Percentiles rank a stretch among this genome's conserved stretches.
These are phyloP conservation scores for Apiospora aurea DNA, from an alignment of 2,329 filamentous ascomycete species.

Conservation along the genomic window DNA sequence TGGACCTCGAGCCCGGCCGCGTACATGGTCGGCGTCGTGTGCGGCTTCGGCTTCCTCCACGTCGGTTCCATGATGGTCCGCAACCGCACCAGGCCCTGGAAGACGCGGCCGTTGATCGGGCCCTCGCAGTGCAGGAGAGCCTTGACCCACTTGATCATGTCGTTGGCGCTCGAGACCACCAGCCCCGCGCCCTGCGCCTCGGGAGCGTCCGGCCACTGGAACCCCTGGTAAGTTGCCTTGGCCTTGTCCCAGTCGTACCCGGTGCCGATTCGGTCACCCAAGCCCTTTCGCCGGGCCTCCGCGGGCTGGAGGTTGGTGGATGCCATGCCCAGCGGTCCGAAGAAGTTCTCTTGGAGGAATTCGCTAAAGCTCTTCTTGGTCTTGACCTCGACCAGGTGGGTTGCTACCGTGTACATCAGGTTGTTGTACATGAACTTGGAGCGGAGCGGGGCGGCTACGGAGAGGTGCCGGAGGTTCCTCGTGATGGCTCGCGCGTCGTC, in stretches of 20 bases:
- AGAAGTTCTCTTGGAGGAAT: constrained; percentile 35
- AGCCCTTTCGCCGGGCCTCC: constrained; percentile 27
- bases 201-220: constrained; percentile 26
- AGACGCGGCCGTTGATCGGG: constrained; percentile 35
- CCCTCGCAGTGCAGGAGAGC: constrained; percentile 32
- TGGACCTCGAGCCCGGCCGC: constrained; percentile 32
- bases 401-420: constrained; percentile 37
- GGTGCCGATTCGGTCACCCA: constrained; percentile 32
- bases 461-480: constrained; percentile 35
- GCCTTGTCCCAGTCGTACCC: constrained; percentile 32
- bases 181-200: constrained; percentile 37
- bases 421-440: constrained; percentile 34
- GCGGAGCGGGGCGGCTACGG: constrained; percentile 31
- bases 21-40: constrained; percentile 32
- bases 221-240: constrained; percentile 23
- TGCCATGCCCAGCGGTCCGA: constrained; percentile 34
- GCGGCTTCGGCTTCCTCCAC: constrained; percentile 20
- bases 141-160: constrained; percentile 37
- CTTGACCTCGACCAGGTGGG: constrained; percentile 35
- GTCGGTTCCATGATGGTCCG: constrained; percentile 29
- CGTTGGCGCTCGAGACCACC: constrained; percentile 36
- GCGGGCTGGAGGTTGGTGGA: constrained; percentile 35
- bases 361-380: constrained; percentile 31
- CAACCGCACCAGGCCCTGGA: constrained; percentile 32
- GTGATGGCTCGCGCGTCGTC: constrained; percentile 34